These are phyloP conservation scores for Globisporangium nodosum DNA, from an alignment of 352 stramenopile genomes.

Conservation along the genomic window DNA sequence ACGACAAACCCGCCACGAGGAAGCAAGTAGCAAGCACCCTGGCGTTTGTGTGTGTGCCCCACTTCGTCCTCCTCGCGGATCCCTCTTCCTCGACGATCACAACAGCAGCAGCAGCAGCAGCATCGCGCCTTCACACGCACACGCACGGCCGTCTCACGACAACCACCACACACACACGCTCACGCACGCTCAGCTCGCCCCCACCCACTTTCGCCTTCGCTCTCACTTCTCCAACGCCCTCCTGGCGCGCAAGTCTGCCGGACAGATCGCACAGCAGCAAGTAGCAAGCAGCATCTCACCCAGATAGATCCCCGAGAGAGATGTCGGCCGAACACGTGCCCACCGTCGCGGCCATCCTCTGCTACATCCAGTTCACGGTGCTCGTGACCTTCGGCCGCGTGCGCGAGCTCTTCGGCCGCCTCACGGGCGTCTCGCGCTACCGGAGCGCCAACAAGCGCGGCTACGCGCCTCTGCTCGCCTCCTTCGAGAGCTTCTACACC, in stretches of 20 bases:
- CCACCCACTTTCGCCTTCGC: not conserved
- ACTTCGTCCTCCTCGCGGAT: not conserved
- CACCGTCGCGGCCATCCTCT: conserved; percentile 23
- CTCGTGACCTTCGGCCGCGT: conserved; percentile 32
- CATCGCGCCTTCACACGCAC: not conserved
- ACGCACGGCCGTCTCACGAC: not conserved
- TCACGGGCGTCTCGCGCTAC: conserved; percentile 31
- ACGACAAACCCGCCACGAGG: not conserved
- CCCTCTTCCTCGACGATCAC: not conserved
- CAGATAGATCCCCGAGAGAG: not conserved
- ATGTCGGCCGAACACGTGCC: conserved; percentile 21
- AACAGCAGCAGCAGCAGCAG: too few species aligned
- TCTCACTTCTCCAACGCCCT: not conserved
- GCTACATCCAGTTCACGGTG: conserved; percentile 37
- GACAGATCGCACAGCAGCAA: not conserved
- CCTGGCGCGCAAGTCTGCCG: not conserved
- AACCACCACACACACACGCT: not conserved
- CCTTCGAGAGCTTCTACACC: conserved; percentile 94
- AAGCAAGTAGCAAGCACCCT: too few species aligned
- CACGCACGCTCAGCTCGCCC: not conserved
- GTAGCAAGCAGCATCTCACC: not conserved
- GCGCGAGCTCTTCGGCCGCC: conserved; percentile 22
- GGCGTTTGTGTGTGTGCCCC: too few species aligned
- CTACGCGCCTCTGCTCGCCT: conserved; percentile 85
- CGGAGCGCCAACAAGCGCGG: conserved; percentile 15